Evolutionary conservation across 1,284 basidiomycete species (phyloP).

Genomic region (Phaffia rhodozyma): DNA sequence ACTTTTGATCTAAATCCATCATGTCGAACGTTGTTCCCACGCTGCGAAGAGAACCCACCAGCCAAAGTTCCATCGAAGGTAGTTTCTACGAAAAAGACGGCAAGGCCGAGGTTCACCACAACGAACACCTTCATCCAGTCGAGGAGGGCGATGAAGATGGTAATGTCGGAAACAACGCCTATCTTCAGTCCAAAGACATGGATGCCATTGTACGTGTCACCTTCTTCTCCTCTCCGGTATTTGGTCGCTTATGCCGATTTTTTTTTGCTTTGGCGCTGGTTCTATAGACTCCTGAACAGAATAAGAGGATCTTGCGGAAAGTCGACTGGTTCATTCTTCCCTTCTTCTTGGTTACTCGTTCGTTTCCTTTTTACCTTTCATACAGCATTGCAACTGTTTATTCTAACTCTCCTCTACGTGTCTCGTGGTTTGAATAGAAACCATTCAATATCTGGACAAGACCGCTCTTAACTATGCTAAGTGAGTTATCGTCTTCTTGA

Average conservation of each 20-base stretch:
- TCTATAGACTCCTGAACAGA: slow-evolving; percentile 28
- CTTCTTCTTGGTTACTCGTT: slow-evolving; percentile 27
- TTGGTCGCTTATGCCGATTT: neutral
- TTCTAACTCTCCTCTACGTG: slow-evolving; percentile 9
- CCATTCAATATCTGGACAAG: slow-evolving; percentile 28
- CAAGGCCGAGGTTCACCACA: slow-evolving; percentile 22
- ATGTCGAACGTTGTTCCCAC: no score
- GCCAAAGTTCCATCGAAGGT: no score
- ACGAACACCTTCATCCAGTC: slow-evolving; percentile 21
- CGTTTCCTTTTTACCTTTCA: neutral
- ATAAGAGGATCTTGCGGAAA: slow-evolving; percentile 26
- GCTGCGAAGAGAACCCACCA: no score
- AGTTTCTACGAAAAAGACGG: slow-evolving; percentile 22
- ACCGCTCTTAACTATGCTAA: slow-evolving; percentile 30
- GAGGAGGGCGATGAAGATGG: slow-evolving; percentile 27
- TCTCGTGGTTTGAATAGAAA: slow-evolving; percentile 14
- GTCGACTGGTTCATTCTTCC: slow-evolving; percentile 31
- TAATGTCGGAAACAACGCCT: slow-evolving; percentile 30
- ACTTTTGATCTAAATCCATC: no score
- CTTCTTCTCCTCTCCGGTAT: neutral
- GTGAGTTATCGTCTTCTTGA: neutral
- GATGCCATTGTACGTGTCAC: slow-evolving; percentile 27
- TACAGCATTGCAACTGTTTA: neutral
- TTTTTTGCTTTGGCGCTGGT: neutral
- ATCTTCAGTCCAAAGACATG: slow-evolving; percentile 26